Percentiles rank a stretch among this genome's conserved stretches.
Evolutionary conservation across 1,284 basidiomycete genomes (phyloP).

Genomic region (Fistulinella cinereoalba): DNA sequence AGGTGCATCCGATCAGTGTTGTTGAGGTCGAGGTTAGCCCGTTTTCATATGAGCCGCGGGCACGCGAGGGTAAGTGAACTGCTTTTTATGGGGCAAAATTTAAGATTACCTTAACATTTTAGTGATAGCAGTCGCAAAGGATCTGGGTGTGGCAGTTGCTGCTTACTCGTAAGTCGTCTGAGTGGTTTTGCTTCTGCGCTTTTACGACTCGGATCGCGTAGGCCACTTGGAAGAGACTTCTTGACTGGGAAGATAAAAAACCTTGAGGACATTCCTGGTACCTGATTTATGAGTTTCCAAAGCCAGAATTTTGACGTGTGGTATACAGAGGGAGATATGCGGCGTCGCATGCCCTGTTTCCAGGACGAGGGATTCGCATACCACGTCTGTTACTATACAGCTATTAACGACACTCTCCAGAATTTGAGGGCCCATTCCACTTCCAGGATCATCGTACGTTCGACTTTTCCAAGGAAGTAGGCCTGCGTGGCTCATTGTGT

Average conservation of each 20-base stretch:
- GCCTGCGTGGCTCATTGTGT: not conserved
- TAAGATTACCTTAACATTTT: conserved; percentile 20
- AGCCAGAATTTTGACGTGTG: not conserved
- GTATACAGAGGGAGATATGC: conserved; percentile 27
- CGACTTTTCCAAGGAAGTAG: no score
- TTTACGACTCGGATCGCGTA: conserved; percentile 21
- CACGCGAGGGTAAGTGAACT: conserved; percentile 33
- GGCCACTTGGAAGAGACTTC: conserved; percentile 59
- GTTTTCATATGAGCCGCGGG: conserved; percentile 46
- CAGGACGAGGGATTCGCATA: conserved; percentile 24
- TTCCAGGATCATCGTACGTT: conserved; percentile 33
- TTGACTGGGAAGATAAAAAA: conserved; percentile 50
- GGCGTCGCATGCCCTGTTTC: conserved; percentile 25
- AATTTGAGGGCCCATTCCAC: no score
- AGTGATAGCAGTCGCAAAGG: conserved; percentile 40
- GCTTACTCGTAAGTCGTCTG: conserved; percentile 47
- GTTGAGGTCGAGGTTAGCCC: conserved; percentile 56
- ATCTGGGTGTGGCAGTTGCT: conserved; percentile 49
- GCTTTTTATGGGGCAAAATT: not conserved
- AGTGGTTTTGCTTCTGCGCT: not conserved
- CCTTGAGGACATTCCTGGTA: conserved; percentile 44
- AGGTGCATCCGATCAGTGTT: conserved; percentile 47
- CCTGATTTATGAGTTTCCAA: not conserved
- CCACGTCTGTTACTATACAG: no score
- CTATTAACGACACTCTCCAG: no score